Conservation (phyloP, 106 monocot genomes). For the Posidonia australis region DNA sequence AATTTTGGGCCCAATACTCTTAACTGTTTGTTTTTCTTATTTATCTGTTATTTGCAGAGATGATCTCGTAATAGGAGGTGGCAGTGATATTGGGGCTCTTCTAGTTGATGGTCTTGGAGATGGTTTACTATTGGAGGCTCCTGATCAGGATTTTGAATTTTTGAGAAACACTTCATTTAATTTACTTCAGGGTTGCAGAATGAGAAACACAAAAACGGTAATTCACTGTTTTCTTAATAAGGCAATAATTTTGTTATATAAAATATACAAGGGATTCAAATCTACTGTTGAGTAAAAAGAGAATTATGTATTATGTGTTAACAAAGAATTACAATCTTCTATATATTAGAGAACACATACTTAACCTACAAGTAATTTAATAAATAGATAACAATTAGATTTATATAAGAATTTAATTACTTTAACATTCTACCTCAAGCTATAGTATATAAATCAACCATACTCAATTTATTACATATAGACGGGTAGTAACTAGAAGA, state of each 20-base stretch:
- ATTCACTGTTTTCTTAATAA: background rate
- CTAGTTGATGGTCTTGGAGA: conserved; percentile 98
- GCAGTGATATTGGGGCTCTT: conserved; percentile 76
- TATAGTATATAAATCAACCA: too few relatives aligned
- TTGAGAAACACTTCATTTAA: conserved; percentile 97
- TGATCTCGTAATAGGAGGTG: conserved; percentile 87
- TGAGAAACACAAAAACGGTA: conserved; percentile 99
- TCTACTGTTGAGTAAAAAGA: too few relatives aligned
- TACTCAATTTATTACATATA: too few relatives aligned
- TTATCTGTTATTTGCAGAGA: conserved; percentile 39
- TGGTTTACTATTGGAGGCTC: conserved; percentile 76
- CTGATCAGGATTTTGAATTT: conserved; percentile 87
- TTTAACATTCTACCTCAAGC: too few relatives aligned
- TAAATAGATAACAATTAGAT: too few relatives aligned
- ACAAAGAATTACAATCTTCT: too few relatives aligned
- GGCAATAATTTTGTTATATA: background rate
- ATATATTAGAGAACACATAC: too few relatives aligned
- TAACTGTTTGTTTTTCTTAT: background rate
- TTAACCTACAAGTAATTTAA: too few relatives aligned
- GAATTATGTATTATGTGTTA: too few relatives aligned
- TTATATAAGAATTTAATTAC: too few relatives aligned
- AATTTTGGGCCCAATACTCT: background rate
- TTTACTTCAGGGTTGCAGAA: conserved; percentile 97
- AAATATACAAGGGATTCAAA: background rate
- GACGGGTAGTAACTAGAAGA: too few relatives aligned